Evolutionary conservation across 2,329 filamentous ascomycete species (phyloP).

Genomic region (Myrmaecium sp.): DNA sequence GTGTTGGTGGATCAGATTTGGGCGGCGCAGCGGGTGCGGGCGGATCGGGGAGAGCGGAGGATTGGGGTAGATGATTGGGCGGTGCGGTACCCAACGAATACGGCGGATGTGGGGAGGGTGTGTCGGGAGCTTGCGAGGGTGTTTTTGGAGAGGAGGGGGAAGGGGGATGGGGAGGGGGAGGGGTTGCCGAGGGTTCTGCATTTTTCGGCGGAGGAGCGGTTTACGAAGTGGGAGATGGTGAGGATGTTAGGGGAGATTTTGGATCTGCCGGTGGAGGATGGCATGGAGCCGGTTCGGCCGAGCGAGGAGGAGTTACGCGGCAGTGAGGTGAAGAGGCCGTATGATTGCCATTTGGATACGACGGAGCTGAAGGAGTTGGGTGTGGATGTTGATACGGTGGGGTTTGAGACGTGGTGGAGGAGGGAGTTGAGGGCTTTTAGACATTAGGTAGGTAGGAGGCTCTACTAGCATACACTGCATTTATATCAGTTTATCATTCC

Average conservation of each 20-base stretch:
- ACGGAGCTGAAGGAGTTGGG: slow-evolving; percentile 53
- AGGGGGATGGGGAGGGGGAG: slow-evolving; percentile 18
- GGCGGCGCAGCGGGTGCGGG: slow-evolving; percentile 45
- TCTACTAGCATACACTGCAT: too few species aligned
- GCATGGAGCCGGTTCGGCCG: slow-evolving; percentile 38
- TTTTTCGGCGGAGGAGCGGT: slow-evolving; percentile 70
- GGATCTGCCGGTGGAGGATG: slow-evolving; percentile 45
- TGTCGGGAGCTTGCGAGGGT: slow-evolving; percentile 56
- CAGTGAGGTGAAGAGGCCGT: slow-evolving; percentile 60
- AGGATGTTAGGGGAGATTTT: slow-evolving; percentile 62
- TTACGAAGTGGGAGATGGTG: slow-evolving; percentile 85
- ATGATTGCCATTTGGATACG: slow-evolving; percentile 76
- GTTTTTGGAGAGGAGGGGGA: slow-evolving; percentile 28
- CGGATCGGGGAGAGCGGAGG: slow-evolving; percentile 25
- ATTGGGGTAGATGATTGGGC: slow-evolving; percentile 80
- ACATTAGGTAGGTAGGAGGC: too few species aligned
- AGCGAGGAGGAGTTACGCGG: slow-evolving; percentile 57
- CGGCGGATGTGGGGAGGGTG: slow-evolving; percentile 68
- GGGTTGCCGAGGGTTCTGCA: slow-evolving; percentile 56
- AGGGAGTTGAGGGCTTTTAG: slow-evolving; percentile 2
- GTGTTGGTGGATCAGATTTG: slow-evolving; percentile 59
- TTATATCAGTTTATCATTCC: too few species aligned
- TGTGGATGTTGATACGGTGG: slow-evolving; percentile 55
- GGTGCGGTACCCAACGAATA: slow-evolving; percentile 72
- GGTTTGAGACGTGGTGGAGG: slow-evolving; percentile 68